These are phyloP conservation scores for Coelastrella sp. DNA, from an alignment of 139 green algal species.

Conservation along the genomic window DNA sequence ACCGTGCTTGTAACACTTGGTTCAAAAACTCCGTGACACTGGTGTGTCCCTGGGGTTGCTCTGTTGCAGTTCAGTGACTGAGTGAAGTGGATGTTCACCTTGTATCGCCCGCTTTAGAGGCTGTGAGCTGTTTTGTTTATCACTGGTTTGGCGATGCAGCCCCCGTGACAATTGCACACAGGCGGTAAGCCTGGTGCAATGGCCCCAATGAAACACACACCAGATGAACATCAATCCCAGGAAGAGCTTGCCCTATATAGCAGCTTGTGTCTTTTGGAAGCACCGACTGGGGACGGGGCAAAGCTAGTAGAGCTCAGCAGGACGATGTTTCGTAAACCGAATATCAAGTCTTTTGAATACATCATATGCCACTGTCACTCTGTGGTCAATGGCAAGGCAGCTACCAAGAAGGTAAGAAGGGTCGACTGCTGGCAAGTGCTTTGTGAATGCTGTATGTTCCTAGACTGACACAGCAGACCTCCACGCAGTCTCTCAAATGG, in stretches of 20 bases:
- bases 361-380: slow-evolving; percentile 54
- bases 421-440: background rate
- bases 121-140: no score
- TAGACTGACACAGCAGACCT: background rate
- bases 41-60: no score
- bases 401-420: slow-evolving; percentile 37
- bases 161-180: no score
- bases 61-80: background rate
- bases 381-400: slow-evolving; percentile 49
- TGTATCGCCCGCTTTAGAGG: no score
- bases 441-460: no score
- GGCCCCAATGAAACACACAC: background rate
- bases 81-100: no score
- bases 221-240: background rate
- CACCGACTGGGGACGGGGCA: background rate
- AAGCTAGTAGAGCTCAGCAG: slow-evolving; percentile 50
- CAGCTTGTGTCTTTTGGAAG: slow-evolving; percentile 58
- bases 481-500: slow-evolving; percentile 58
- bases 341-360: slow-evolving; percentile 60
- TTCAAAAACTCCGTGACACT: no score
- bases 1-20: no score
- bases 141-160: no score
- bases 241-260: slow-evolving; percentile 53
- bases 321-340: slow-evolving; percentile 57
- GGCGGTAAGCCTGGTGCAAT: background rate